A percentile compares a stretch with the other conserved stretches of the same genome.
Conservation (phyloP, 2,329 filamentous ascomycete species). For the Talaromyces marneffei region DNA sequence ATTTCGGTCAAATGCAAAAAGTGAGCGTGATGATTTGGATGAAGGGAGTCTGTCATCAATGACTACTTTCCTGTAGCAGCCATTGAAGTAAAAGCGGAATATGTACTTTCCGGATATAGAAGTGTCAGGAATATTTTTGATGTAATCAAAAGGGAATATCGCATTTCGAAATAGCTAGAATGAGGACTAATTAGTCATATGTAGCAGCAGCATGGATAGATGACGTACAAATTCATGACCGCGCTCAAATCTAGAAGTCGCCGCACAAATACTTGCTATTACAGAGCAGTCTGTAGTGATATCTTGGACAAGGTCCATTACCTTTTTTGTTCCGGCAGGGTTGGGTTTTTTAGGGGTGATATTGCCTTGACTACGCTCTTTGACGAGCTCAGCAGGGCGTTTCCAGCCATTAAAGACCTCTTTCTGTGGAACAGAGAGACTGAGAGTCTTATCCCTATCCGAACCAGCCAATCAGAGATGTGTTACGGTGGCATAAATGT, state of each 20-base stretch:
- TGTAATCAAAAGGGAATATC: constrained; percentile 67
- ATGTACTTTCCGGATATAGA: constrained; percentile 85
- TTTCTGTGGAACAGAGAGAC: constrained; percentile 65
- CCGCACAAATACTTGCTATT: constrained; percentile 87
- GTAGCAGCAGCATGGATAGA: not conserved
- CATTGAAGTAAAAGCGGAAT: constrained; percentile 91
- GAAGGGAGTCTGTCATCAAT: constrained; percentile 90
- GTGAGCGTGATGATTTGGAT: constrained; percentile 60
- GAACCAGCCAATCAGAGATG: not conserved
- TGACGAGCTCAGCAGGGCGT: constrained; percentile 64
- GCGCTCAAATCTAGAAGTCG: constrained; percentile 62
- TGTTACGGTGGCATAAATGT: not conserved
- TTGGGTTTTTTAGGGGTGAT: constrained; percentile 31
- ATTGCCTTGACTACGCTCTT: constrained; percentile 27
- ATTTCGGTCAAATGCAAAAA: constrained; percentile 82
- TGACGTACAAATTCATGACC: constrained; percentile 60
- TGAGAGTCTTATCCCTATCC: constrained; percentile 8
- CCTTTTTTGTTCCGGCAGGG: constrained; percentile 50
- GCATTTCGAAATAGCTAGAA: constrained; percentile 62
- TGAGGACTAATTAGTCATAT: not conserved
- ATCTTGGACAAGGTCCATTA: constrained; percentile 86
- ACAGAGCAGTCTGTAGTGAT: constrained; percentile 95
- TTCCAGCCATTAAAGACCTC: constrained; percentile 80
- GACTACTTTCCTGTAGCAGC: constrained; percentile 76
- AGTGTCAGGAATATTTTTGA: constrained; percentile 51